Evolutionary conservation across 257 asterid species (phyloP), one percentile per base, ranked within the genome.

Genomic region (Agastache rugosa): DNA sequence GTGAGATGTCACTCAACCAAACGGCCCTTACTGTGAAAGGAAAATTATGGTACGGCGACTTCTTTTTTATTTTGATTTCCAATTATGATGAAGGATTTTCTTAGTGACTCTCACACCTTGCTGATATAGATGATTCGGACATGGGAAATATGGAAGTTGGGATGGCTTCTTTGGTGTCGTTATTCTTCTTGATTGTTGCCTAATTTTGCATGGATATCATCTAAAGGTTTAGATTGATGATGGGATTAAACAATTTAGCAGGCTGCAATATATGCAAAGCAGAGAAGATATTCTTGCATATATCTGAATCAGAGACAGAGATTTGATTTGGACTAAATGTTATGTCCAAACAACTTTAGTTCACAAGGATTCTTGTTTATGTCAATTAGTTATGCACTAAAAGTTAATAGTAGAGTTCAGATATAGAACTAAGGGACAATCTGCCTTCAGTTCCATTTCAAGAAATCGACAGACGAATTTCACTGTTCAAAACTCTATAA

Each of bases 301-400:
- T 16, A 17, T 16, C 67, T 31, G 25, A 61, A 35, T 47, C 63
- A 48, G 35, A 76, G 34, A 63, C 78, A 51, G 41, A 72, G 64
- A 76, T 76, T 60, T 54, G 60, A 3, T 37, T 14, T 67, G 63
- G 35, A 34, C 45, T 10, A 25, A n/a, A 2, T 27, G 73, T 31
- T 23, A 39, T 66, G 53, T 34, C 15, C 22, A 8, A 59, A 15
- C 37, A 16, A 34, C 37, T 53, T n/a, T 0, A 55, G 31, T 22
- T 69, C 75, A 47, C 45, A 44, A 71, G 51, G 37, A 44, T 66
- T 75, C 77, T 78, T 55, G 82, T 44, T 72, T 55, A 58, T 56
- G 62, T 78, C 77, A 64, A 56, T 29, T 44, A 37, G 68, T 50
- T 47, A 19, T 58, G 39, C 63, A 59, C 79, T 47, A 59, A 31